phyloP scores from a whole-genome alignment of 1,284 basidiomycete species.

The Kwoniella shivajii region DNA sequence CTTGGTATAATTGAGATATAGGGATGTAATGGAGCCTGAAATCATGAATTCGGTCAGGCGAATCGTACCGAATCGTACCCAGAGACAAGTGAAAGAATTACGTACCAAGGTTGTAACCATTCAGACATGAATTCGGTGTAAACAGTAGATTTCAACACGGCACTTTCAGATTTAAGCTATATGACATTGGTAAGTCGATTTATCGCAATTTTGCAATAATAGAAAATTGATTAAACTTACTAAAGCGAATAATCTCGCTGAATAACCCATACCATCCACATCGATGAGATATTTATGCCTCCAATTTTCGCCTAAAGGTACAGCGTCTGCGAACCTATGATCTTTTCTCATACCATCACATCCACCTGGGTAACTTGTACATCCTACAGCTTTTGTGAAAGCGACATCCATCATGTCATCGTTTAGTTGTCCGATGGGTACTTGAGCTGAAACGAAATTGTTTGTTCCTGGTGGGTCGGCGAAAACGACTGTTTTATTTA shows the following conservation, averaged over 20 bases:
- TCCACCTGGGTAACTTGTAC: slow-evolving; percentile 76
- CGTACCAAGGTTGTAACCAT: slow-evolving; percentile 59
- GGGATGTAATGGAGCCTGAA: slow-evolving; percentile 87
- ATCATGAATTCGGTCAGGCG: not conserved
- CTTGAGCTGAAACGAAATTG: slow-evolving; percentile 62
- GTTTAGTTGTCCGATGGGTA: slow-evolving; percentile 70
- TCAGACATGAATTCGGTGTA: slow-evolving; percentile 83
- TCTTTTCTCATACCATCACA: slow-evolving; percentile 66
- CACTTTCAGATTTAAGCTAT: slow-evolving; percentile 66
- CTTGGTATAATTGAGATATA: slow-evolving; percentile 77
- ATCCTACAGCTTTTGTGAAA: slow-evolving; percentile 75
- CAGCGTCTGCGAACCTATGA: slow-evolving; percentile 75
- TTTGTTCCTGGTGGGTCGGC: slow-evolving; percentile 67
- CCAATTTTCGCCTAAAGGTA: slow-evolving; percentile 84
- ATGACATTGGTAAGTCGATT: slow-evolving; percentile 4
- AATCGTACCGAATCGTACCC: not conserved
- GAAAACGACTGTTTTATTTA: slow-evolving; percentile 72
- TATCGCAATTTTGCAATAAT: not conserved
- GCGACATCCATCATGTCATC: slow-evolving; percentile 83
- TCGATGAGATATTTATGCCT: slow-evolving; percentile 89
- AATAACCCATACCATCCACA: slow-evolving; percentile 93
- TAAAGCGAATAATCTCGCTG: slow-evolving; percentile 81
- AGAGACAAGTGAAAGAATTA: not conserved
- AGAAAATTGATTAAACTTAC: slow-evolving; percentile 56
- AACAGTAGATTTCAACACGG: slow-evolving; percentile 82